Conservation (phyloP, 192 early-diverging fungal genomes). For the Rhizophagus clarus region DNA sequence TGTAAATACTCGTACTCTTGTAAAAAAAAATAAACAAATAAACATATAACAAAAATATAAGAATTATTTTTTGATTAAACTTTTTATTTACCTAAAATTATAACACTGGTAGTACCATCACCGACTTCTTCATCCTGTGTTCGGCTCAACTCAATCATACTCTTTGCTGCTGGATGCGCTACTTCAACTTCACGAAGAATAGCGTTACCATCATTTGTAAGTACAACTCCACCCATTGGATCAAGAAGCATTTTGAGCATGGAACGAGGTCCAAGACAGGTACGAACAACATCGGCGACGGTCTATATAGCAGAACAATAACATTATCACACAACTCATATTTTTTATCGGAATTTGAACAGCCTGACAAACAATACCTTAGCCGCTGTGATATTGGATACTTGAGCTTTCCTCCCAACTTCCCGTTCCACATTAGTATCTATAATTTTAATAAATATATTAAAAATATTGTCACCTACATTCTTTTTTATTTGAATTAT, state of each 20-base stretch:
- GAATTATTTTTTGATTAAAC: neutral
- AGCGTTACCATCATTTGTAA: slow-evolving; percentile 99
- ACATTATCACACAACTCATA: neutral
- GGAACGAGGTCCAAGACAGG: slow-evolving; percentile 95
- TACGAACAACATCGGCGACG: slow-evolving; percentile 97
- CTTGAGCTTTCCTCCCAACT: slow-evolving; percentile 93
- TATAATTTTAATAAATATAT: slow-evolving; percentile 30
- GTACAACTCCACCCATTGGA: slow-evolving; percentile 98
- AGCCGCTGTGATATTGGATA: slow-evolving; percentile 96
- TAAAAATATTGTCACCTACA: neutral
- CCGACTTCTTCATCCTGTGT: slow-evolving; percentile 99
- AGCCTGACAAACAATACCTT: slow-evolving; percentile 64
- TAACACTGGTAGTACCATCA: slow-evolving; percentile 98
- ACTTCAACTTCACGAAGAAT: slow-evolving; percentile 99
- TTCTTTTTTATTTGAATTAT: neutral
- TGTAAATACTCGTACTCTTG: too few species aligned
- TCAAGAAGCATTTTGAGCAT: slow-evolving; percentile 99
- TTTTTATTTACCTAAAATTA: slow-evolving; percentile 81
- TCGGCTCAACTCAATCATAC: slow-evolving; percentile 98
- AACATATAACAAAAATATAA: neutral
- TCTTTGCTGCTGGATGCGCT: slow-evolving; percentile 99
- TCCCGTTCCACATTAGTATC: slow-evolving; percentile 92
- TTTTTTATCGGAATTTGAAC: neutral
- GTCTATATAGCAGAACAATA: slow-evolving; percentile 55
- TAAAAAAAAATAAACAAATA: neutral